Percentiles rank a stretch among this genome's conserved stretches.
Conservation (phyloP, 2,329 filamentous ascomycete species). For the Hortaea werneckii region DNA sequence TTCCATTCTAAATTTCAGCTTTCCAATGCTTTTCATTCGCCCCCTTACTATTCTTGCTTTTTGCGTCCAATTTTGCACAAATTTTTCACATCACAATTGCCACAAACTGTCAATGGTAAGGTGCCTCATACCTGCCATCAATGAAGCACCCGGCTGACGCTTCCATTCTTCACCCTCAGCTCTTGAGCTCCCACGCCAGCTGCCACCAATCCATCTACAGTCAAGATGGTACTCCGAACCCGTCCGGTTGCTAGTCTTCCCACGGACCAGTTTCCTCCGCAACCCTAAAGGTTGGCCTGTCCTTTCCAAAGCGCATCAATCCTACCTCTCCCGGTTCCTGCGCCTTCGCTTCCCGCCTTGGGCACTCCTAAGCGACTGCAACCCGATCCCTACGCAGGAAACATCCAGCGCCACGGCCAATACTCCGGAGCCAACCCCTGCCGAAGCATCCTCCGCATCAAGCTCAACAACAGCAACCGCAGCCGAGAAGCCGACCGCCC, state of each 20-base stretch:
- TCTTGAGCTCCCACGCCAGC: constrained; percentile 47
- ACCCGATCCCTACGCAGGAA: constrained; percentile 30
- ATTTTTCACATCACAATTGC: too few relatives aligned
- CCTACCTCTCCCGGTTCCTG: constrained; percentile 47
- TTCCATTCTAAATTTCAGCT: neutral
- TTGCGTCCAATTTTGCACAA: neutral
- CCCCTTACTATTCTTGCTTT: neutral
- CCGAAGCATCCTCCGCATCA: constrained; percentile 46
- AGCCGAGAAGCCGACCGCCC: constrained; percentile 43
- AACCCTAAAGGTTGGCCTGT: constrained; percentile 51
- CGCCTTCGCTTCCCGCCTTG: constrained; percentile 49
- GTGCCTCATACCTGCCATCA: too few relatives aligned
- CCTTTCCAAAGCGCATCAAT: constrained; percentile 48
- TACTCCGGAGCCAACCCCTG: constrained; percentile 49
- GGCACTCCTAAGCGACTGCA: constrained; percentile 50
- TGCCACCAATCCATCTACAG: constrained; percentile 48
- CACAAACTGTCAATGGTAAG: too few relatives aligned
- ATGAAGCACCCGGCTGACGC: neutral
- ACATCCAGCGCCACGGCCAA: neutral
- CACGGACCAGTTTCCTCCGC: constrained; percentile 43
- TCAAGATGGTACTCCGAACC: constrained; percentile 56
- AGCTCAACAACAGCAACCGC: constrained; percentile 30
- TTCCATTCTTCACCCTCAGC: constrained; percentile 30
- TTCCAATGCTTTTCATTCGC: neutral
- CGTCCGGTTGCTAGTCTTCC: constrained; percentile 45